Evolutionary conservation across 208 protist species (phyloP), one percentile per base, ranked within the genome.

Genomic region (Acanthamoeba healyi): DNA sequence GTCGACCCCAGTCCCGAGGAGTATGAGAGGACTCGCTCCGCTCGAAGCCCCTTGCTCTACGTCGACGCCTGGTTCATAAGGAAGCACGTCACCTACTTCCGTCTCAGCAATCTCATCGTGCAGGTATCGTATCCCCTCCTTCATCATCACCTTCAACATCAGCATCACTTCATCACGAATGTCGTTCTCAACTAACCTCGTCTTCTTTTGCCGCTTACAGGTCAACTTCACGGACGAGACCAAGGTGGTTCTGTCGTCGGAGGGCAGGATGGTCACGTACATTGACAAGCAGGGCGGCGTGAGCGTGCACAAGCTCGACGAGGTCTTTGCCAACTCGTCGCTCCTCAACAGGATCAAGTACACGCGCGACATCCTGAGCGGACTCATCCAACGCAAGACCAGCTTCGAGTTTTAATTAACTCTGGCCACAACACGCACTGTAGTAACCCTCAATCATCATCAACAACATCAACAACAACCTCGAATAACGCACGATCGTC

Each of bases 31-130:
- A 58, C 26, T 4, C 56, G 63, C 38, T 49, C 84, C 12, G 6
- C 40, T 14, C 42, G 42, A 63, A 58, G 63, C 38, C 34, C 42
- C 42, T 54, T 94, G 34, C 42, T 96, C 17, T 87, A 96, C 72
- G 98, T 99, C 58, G 98, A 98, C 95, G 98, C 98, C 32, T 99
- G 98, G 98, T 93, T 99, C 61, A 95, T 97, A 44, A 98, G 98
- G 26, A 95, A 96, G 44, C 96, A 98, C 44, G 98, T 98, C 65
- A 98, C 99, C 38, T 97, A 99, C 29, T 99, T 99, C 89, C 98
- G 98, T 56, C 97, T 99, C 26, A 99, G 96, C 58, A 98, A 99
- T 94, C 98, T 98, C 88, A 98, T 97, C 24, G 96, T 99, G 81
- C 99, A 99, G 97, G 98, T 99, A n/a, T n/a, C n/a, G n/a, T n/a